Evolutionary conservation across 768 basidiomycete genomes (phyloP).

Genomic region (Russula ochroleuca): DNA sequence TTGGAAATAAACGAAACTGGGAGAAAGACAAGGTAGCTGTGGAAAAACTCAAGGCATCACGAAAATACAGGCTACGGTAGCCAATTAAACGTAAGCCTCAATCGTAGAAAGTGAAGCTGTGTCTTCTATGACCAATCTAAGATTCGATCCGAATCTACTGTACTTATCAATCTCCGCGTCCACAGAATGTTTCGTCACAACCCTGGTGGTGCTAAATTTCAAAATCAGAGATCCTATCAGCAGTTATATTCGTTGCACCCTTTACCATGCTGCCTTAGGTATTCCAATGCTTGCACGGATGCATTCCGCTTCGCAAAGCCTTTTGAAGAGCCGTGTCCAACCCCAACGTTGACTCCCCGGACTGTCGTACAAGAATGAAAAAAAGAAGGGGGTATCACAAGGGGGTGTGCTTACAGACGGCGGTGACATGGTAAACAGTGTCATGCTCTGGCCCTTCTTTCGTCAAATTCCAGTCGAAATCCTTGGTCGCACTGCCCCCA

Average conservation of each 20-base stretch:
- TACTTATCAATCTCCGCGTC: not conserved
- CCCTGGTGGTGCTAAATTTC: not conserved
- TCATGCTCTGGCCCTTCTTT: constrained; percentile 14
- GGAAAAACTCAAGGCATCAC: constrained; percentile 70
- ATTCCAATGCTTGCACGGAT: constrained; percentile 18
- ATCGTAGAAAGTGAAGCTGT: too few species aligned
- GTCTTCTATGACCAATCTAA: not conserved
- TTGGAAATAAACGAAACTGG: constrained; percentile 71
- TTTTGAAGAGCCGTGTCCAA: constrained; percentile 19
- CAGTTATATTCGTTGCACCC: not conserved
- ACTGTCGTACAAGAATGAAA: constrained; percentile 1
- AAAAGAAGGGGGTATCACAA: not conserved
- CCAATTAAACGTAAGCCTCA: not conserved
- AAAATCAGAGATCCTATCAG: not conserved
- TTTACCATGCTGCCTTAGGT: constrained; percentile 16
- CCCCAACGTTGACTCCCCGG: constrained; percentile 16
- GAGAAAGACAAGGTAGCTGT: constrained; percentile 86
- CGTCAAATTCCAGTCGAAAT: constrained; percentile 5
- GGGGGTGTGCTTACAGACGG: constrained; percentile 12
- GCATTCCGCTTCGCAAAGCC: constrained; percentile 19
- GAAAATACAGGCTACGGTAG: constrained; percentile 84
- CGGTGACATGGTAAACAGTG: constrained; percentile 8
- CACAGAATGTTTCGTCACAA: not conserved
- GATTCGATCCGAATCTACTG: not conserved
- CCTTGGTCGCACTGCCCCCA: constrained; percentile 8